These are phyloP conservation scores for Tetracentron sinense DNA, from an alignment of 164 flowering plant species.

Conservation along the genomic window DNA sequence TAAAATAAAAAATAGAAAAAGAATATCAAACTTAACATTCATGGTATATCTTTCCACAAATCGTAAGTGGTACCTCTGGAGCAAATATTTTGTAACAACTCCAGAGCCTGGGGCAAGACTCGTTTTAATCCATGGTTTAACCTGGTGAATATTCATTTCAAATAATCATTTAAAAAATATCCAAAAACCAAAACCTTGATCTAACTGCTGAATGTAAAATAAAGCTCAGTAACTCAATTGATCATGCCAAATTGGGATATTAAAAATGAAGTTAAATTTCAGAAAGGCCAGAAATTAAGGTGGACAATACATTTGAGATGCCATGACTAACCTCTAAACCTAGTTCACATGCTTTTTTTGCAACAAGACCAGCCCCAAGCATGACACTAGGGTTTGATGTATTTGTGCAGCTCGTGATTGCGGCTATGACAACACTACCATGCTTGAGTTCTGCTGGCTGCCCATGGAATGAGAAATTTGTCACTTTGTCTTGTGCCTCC, in stretches of 20 bases:
- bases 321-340: constrained; percentile 64
- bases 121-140: constrained; percentile 87
- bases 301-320: background rate
- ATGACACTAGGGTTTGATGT: constrained; percentile 92
- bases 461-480: constrained; percentile 59
- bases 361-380: constrained; percentile 93
- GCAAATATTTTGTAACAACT: constrained; percentile 81
- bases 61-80: constrained; percentile 44
- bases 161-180: background rate
- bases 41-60: background rate
- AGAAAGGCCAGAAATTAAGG: background rate
- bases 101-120: constrained; percentile 94
- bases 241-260: constrained; percentile 1
- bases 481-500: constrained; percentile 68
- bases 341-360: constrained; percentile 80
- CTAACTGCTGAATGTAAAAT: background rate
- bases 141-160: constrained; percentile 34
- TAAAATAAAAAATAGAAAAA: background rate
- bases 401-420: constrained; percentile 90
- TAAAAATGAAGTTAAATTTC: background rate
- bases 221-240: background rate
- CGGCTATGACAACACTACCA: constrained; percentile 88
- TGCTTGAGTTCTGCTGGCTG: constrained; percentile 73
- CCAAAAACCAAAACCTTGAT: background rate
- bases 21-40: background rate